Evolutionary conservation across 2,329 filamentous ascomycete genomes (phyloP).

Genomic region (Colletotrichum gloeosporioides): DNA sequence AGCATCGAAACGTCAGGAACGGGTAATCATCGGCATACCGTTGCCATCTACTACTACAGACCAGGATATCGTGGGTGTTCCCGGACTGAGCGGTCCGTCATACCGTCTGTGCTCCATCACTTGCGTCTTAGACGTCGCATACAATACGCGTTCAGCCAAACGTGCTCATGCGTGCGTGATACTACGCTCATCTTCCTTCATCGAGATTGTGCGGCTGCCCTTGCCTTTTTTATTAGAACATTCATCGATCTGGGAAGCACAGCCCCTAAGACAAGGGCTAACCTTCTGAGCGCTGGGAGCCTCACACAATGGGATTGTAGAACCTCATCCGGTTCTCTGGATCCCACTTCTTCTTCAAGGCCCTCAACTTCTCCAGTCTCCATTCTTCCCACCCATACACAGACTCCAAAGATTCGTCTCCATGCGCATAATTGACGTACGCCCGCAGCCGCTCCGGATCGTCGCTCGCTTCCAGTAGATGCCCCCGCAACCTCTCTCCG

Average conservation of each 20-base stretch:
- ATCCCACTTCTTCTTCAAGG: constrained; percentile 31
- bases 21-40: not conserved
- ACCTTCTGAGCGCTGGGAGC: not conserved
- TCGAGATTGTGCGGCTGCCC: not conserved
- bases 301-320: constrained; percentile 26
- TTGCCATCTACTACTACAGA: not conserved
- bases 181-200: not conserved
- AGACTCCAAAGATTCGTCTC: constrained; percentile 29
- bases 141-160: not conserved
- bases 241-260: not conserved
- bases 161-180: not conserved
- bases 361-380: constrained; percentile 28
- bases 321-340: constrained; percentile 30
- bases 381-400: constrained; percentile 28
- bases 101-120: not conserved
- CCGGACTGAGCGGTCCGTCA: not conserved
- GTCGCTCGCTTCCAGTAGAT: constrained; percentile 27
- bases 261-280: not conserved
- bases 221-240: not conserved
- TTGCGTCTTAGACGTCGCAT: not conserved
- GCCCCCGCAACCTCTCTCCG: constrained; percentile 27
- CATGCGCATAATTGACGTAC: constrained; percentile 39
- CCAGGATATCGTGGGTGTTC: not conserved
- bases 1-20: rapidly evolving
- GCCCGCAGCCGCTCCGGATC: constrained; percentile 26